Evolutionary conservation across 495 filamentous ascomycete genomes (phyloP).

Genomic region (Pyrenula massariospora): DNA sequence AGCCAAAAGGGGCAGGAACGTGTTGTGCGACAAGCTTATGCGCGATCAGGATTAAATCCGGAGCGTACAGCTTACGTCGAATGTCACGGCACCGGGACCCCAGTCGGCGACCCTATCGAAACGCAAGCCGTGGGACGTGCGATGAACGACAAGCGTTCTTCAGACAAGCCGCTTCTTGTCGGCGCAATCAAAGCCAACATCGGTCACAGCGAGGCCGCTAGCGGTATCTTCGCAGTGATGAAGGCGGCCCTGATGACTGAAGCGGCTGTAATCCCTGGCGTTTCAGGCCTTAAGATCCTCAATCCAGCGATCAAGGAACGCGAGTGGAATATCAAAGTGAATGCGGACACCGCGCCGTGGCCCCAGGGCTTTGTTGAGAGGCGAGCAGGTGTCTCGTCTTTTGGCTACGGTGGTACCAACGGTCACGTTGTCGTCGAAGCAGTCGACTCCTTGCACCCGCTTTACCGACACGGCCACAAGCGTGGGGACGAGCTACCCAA

Average conservation of each 20-base stretch:
- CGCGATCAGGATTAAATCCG: conserved; percentile 9
- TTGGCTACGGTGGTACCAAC: conserved; percentile 29
- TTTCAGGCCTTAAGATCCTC: conserved; percentile 3
- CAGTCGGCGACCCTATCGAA: conserved; percentile 21
- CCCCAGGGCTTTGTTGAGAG: conserved; percentile 19
- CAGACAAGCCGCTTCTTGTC: conserved; percentile 2
- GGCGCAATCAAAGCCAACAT: conserved; percentile 20
- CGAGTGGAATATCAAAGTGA: conserved; percentile 14
- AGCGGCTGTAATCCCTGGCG: conserved; percentile 16
- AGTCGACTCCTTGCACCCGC: neutral
- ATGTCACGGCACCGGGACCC: conserved; percentile 24
- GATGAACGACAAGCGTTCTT: conserved; percentile 7
- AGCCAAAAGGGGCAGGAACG: conserved; percentile 9
- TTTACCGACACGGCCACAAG: neutral
- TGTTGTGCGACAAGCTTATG: conserved; percentile 9
- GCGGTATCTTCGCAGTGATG: conserved; percentile 15
- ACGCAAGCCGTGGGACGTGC: conserved; percentile 9
- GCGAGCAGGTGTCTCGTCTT: conserved; percentile 17
- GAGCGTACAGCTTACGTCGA: conserved; percentile 13
- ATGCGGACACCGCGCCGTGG: conserved; percentile 7
- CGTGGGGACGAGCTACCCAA: conserved; percentile 5
- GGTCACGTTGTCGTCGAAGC: conserved; percentile 14
- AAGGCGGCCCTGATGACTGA: conserved; percentile 16
- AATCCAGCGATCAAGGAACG: conserved; percentile 18
- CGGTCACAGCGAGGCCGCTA: conserved; percentile 19